Evolutionary conservation across 805 yeast species (phyloP), one percentile per base, ranked within the genome.

Genomic region (Nakazawaea ernobii): DNA sequence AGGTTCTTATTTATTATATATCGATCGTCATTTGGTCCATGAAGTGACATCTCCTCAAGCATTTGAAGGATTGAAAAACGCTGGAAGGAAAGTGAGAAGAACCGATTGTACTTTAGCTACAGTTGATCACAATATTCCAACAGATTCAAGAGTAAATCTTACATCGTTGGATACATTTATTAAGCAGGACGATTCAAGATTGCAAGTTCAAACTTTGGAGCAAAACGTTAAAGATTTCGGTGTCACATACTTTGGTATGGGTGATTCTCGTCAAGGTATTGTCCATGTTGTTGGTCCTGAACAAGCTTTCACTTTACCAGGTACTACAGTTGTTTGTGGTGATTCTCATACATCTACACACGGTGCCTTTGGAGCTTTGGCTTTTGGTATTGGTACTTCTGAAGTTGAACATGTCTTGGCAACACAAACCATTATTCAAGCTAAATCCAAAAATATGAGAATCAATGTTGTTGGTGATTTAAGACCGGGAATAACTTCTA

Each of bases 31-130:
- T 68, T 75, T 94, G 56, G 96, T 94, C 43, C 99, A 94, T 67
- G 99, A 94, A 71, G 99, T 94, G 45, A 94, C 99, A 1, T 92
- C 98, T 28, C 99, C 99, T 32, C 99, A 94, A 69, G 99, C 99
- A 9, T 94, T 94, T 62, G 99, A 94, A 71, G 99, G 99, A 43
- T 77, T 94, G 59, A 78, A 75, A 53, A 85, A 82, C 60, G 96
- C 97, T 13, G 87, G 85, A 42, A 84, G 99, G 74, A 65, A 67
- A 50, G 96, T 94, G 46, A 85, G 99, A 75, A 82, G 99, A 72
- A 73, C 75, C 8, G 97, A 91, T 67, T 87, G 97, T 71, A 89
- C 97, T 46, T 75, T 91, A 56, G 96, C 96, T 44, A 89, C 98
- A 1, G 96, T 89, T 29, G 97, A 92, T 68, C 97, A 94, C 78